Percentiles rank a stretch among this genome's conserved stretches.
phyloP scores from a whole-genome alignment of 306 rosid species.

The Vachellia collinsii region DNA sequence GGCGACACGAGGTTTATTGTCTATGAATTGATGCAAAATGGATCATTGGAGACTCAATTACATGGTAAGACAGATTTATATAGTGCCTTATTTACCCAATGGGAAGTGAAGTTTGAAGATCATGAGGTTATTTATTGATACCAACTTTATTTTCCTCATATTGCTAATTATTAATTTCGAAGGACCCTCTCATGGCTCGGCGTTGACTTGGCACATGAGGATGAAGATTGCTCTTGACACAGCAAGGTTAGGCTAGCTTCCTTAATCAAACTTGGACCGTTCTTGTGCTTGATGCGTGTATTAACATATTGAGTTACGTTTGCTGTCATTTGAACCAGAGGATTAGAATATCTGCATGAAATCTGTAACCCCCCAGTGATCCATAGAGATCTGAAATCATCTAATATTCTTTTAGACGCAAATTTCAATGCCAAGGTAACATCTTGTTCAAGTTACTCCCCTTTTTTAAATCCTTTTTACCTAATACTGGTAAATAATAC shows the following conservation, averaged over 20 bases:
- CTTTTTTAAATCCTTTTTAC: background rate
- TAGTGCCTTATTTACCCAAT: background rate
- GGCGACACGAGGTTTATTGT: slow-evolving; percentile 68
- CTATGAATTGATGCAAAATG: slow-evolving; percentile 92
- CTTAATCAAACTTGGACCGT: slow-evolving; percentile 25
- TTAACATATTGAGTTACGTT: slow-evolving; percentile 39
- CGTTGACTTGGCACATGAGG: slow-evolving; percentile 89
- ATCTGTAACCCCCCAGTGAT: slow-evolving; percentile 85
- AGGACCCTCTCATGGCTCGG: slow-evolving; percentile 92
- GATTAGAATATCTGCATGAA: slow-evolving; percentile 94
- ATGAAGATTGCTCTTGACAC: slow-evolving; percentile 94
- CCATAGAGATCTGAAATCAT: slow-evolving; percentile 99
- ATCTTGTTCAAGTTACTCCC: slow-evolving; percentile 28
- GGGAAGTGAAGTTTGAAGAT: background rate
- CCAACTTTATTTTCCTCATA: slow-evolving; percentile 20
- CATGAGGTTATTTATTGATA: background rate
- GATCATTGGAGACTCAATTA: slow-evolving; percentile 89
- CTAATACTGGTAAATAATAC: background rate
- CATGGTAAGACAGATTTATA: slow-evolving; percentile 65
- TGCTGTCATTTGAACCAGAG: slow-evolving; percentile 71
- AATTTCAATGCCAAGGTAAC: slow-evolving; percentile 94
- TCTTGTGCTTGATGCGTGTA: slow-evolving; percentile 10
- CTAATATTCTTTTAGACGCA: slow-evolving; percentile 97
- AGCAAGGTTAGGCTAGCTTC: slow-evolving; percentile 81
- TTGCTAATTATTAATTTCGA: slow-evolving; percentile 22